A percentile compares a stretch with the other conserved stretches of the same genome.
These are phyloP conservation scores for Ceratorhiza oryzae-sativae DNA, from an alignment of 1,284 basidiomycete genomes.

Conservation along the genomic window DNA sequence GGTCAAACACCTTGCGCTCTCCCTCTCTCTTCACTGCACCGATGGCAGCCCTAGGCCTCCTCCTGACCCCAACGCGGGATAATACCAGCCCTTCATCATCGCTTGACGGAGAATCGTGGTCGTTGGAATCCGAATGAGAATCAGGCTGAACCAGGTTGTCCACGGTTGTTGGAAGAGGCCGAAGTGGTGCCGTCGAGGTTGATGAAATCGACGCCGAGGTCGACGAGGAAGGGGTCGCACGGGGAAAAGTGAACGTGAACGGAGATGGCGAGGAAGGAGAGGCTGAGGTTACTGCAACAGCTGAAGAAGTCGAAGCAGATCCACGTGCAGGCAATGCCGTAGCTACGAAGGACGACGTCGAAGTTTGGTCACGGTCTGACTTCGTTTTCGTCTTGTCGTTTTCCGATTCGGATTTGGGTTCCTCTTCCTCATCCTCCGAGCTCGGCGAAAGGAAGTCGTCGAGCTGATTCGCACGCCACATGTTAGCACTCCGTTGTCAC, in stretches of 20 bases:
- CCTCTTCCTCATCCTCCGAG: conserved; percentile 6
- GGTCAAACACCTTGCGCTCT: conserved; percentile 13
- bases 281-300: neutral
- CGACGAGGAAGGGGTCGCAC: neutral
- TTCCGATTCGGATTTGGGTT: conserved; percentile 5
- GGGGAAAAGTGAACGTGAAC: neutral
- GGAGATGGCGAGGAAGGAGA: neutral
- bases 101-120: neutral
- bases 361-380: neutral
- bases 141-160: neutral
- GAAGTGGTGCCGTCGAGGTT: neutral
- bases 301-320: conserved; percentile 16
- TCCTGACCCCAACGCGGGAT: neutral
- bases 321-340: neutral
- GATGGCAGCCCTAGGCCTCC: neutral
- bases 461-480: conserved; percentile 10
- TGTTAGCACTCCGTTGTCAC: neutral
- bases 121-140: neutral
- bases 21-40: neutral
- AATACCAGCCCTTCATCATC: neutral
- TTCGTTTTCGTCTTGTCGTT: conserved; percentile 8
- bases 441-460: conserved; percentile 29
- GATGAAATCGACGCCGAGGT: neutral
- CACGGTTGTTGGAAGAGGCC: neutral
- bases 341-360: neutral